Percentiles rank a stretch among this genome's conserved stretches.
Conservation (phyloP, 1,139 yeast species). For the Kurtzmaniella natalensis region DNA sequence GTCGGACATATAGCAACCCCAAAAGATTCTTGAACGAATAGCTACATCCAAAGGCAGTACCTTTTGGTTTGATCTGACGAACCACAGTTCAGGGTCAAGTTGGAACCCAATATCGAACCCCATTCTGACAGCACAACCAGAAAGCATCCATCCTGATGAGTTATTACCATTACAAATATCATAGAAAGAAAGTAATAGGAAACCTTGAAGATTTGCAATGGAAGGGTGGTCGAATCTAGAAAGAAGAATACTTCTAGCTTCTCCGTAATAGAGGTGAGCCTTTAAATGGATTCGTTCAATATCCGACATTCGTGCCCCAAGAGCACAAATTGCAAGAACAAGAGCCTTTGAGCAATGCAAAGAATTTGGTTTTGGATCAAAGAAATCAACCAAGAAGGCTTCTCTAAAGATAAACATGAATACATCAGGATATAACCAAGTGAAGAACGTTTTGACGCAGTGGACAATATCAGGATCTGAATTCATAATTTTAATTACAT, state of each 20-base stretch:
- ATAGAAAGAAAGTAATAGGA: conserved; percentile 48
- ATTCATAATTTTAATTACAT: conserved; percentile 24
- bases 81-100: conserved; percentile 59
- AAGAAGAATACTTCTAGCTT: conserved; percentile 41
- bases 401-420: conserved; percentile 62
- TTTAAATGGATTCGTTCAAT: conserved; percentile 34
- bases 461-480: conserved; percentile 41
- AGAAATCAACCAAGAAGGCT: conserved; percentile 56
- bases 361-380: conserved; percentile 44
- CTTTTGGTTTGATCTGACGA: conserved; percentile 22
- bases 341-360: conserved; percentile 50
- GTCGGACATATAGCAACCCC: conserved; percentile 67
- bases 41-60: conserved; percentile 41
- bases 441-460: conserved; percentile 53
- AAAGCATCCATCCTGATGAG: conserved; percentile 58
- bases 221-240: conserved; percentile 36
- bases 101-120: conserved; percentile 66
- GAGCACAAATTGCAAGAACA: conserved; percentile 51
- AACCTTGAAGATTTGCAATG: conserved; percentile 46
- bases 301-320: conserved; percentile 50
- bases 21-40: conserved; percentile 56
- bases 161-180: conserved; percentile 55
- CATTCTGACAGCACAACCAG: conserved; percentile 60
- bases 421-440: conserved; percentile 64
- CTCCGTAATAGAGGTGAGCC: conserved; percentile 40